Evolutionary conservation across 352 stramenopile genomes (phyloP).

Genomic region (Phytophthora lateralis): DNA sequence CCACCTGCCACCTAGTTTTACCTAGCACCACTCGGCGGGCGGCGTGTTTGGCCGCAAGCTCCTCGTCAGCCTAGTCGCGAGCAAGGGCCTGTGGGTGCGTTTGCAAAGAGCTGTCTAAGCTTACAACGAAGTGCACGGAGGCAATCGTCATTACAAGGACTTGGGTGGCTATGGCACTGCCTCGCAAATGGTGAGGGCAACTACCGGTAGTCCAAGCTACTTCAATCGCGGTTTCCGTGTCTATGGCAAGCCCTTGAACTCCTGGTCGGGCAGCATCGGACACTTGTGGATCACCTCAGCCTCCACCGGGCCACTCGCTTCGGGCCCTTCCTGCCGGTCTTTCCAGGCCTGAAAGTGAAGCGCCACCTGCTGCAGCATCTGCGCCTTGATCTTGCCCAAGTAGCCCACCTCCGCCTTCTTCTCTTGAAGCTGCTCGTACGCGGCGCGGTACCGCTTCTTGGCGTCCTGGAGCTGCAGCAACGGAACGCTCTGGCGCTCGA

Average conservation of each 20-base stretch:
- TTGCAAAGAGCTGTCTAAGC: too few species aligned
- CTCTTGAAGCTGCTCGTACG: constrained; percentile 56
- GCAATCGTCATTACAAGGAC: neutral
- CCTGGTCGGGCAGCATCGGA: neutral
- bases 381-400: constrained; percentile 61
- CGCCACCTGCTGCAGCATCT: constrained; percentile 66
- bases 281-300: neutral
- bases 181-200: neutral
- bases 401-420: constrained; percentile 61
- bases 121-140: too few species aligned
- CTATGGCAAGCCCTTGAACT: neutral
- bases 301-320: constrained; percentile 20
- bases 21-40: neutral
- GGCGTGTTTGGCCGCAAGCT: neutral
- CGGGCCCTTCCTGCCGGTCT: constrained; percentile 19
- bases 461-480: constrained; percentile 60
- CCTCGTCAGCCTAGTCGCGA: too few species aligned
- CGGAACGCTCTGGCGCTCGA: constrained; percentile 13
- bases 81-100: too few species aligned
- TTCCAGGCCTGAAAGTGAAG: constrained; percentile 60
- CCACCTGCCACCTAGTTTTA: neutral
- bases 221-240: constrained; percentile 16
- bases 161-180: neutral
- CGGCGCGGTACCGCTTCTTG: constrained; percentile 61
- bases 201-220: neutral